A percentile compares a stretch with the other conserved stretches of the same genome.
phyloP scores from a whole-genome alignment of 2,329 filamentous ascomycete species.

The Fusarium hostae region DNA sequence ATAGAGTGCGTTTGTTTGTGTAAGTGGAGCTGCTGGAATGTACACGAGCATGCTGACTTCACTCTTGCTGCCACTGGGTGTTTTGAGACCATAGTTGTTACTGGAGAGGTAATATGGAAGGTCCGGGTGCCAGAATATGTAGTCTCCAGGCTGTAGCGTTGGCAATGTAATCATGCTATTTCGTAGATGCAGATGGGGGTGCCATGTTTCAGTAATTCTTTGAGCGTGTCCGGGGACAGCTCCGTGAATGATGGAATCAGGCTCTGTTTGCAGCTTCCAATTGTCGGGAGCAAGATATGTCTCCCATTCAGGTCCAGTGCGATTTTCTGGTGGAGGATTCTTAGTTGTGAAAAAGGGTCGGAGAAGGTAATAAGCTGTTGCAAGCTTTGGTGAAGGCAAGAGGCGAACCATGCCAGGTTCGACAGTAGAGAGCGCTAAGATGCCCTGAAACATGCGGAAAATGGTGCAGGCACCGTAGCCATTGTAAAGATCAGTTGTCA shows the following conservation, averaged over 20 bases:
- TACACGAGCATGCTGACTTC: conserved; percentile 64
- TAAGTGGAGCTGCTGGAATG: conserved; percentile 65
- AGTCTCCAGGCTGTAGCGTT: conserved; percentile 65
- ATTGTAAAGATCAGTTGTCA: conserved; percentile 67
- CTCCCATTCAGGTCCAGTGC: conserved; percentile 58
- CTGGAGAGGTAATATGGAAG: conserved; percentile 66
- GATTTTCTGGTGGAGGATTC: conserved; percentile 54
- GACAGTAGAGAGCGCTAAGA: conserved; percentile 64
- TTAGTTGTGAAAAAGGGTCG: conserved; percentile 64
- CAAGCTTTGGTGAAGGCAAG: conserved; percentile 76
- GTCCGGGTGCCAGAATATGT: conserved; percentile 69
- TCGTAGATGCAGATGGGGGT: conserved; percentile 65
- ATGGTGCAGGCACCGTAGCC: conserved; percentile 67
- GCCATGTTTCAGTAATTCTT: conserved; percentile 67
- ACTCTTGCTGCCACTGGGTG: conserved; percentile 42
- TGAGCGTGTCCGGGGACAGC: conserved; percentile 68
- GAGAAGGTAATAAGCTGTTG: conserved; percentile 81
- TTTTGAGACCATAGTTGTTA: conserved; percentile 48
- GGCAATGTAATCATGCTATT: conserved; percentile 66
- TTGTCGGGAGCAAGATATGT: conserved; percentile 61
- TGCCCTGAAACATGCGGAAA: conserved; percentile 69
- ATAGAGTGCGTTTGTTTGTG: conserved; percentile 68
- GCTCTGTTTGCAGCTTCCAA: conserved; percentile 59
- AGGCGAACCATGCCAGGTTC: conserved; percentile 77
- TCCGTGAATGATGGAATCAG: conserved; percentile 67